Evolutionary conservation across 1,284 basidiomycete species (phyloP).

Genomic region (Baeospora myosura): DNA sequence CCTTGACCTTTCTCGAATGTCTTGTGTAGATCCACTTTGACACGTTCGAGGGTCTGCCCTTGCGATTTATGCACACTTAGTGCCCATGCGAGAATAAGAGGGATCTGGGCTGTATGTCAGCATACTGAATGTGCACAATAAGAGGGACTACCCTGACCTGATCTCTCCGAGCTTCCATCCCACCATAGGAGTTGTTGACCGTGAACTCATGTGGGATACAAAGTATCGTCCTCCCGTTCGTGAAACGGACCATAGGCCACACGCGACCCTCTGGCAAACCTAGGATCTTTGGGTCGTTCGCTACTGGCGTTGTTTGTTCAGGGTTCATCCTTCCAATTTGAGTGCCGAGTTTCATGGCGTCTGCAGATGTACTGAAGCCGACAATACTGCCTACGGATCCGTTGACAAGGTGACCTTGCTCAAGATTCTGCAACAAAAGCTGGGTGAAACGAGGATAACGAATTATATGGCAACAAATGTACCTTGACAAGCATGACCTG

Average conservation of each 20-base stretch:
- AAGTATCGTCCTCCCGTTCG: conserved; percentile 33
- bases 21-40: conserved; percentile 58
- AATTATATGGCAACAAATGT: not conserved
- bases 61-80: conserved; percentile 84
- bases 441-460: conserved; percentile 1
- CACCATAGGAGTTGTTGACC: conserved; percentile 45
- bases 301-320: not conserved
- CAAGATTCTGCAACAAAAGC: conserved; percentile 32
- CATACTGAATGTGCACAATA: not conserved
- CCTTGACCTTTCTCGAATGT: conserved; percentile 82
- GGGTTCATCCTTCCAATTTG: conserved; percentile 20
- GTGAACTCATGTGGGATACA: conserved; percentile 51
- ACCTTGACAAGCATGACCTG: conserved; percentile 71
- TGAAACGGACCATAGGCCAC: conserved; percentile 57
- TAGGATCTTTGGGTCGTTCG: conserved; percentile 5
- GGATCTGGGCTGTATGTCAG: conserved; percentile 40
- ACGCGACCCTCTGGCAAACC: conserved; percentile 15
- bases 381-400: conserved; percentile 73
- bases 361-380: conserved; percentile 40
- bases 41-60: conserved; percentile 75
- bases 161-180: conserved; percentile 42
- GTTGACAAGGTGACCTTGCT: conserved; percentile 79
- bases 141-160: conserved; percentile 33
- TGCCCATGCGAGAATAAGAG: conserved; percentile 64
- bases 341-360: conserved; percentile 23